Evolutionary conservation across 208 protist species (phyloP).

Genomic region (Trypanosomatidae sp.): DNA sequence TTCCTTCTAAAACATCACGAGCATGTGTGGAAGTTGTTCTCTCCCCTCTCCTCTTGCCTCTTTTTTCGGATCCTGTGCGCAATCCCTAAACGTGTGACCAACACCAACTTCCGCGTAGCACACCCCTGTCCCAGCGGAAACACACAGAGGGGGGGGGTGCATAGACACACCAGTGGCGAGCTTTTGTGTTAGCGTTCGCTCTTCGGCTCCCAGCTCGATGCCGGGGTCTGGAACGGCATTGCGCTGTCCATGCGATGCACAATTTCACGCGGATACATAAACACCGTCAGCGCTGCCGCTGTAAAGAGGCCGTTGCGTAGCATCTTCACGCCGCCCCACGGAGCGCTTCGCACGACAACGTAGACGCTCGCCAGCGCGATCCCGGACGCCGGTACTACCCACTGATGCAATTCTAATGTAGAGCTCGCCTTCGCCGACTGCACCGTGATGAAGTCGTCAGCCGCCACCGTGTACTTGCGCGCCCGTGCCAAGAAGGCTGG

Average conservation of each 20-base stretch:
- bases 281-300: slow-evolving; percentile 37
- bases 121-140: background rate
- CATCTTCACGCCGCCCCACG: slow-evolving; percentile 54
- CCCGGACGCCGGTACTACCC: slow-evolving; percentile 61
- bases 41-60: background rate
- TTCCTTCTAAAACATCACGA: background rate
- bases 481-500: slow-evolving; percentile 50
- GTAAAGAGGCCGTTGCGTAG: slow-evolving; percentile 61
- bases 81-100: background rate
- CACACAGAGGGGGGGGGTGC: background rate
- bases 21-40: background rate
- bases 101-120: no score
- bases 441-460: slow-evolving; percentile 50
- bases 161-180: background rate
- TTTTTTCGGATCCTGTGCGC: background rate
- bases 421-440: slow-evolving; percentile 33
- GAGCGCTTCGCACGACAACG: slow-evolving; percentile 54
- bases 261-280: slow-evolving; percentile 70
- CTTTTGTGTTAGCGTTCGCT: slow-evolving; percentile 2
- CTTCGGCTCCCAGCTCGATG: slow-evolving; percentile 5
- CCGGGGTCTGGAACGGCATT: slow-evolving; percentile 39
- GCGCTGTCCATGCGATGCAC: slow-evolving; percentile 27
- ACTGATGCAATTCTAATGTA: slow-evolving; percentile 38
- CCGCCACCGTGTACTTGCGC: slow-evolving; percentile 36
- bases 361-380: slow-evolving; percentile 45